These are phyloP conservation scores for Purpureocillium takamizusanense DNA, from an alignment of 2,329 filamentous ascomycete genomes.

Conservation along the genomic window DNA sequence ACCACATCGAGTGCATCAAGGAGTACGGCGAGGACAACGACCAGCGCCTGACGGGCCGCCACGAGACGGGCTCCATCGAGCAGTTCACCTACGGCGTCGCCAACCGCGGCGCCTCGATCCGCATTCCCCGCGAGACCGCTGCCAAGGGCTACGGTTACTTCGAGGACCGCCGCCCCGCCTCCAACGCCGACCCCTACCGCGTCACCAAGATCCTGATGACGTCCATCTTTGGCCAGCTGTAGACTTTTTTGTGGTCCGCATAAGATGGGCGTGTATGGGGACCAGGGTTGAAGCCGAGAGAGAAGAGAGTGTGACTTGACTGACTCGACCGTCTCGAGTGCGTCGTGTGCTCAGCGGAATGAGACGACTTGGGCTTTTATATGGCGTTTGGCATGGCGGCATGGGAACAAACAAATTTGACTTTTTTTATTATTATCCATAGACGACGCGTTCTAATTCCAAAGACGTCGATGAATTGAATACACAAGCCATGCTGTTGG, in stretches of 20 bases:
- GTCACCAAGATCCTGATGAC: constrained; percentile 72
- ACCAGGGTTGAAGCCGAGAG: too few species aligned
- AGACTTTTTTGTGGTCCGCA: too few species aligned
- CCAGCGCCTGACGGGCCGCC: constrained; percentile 79
- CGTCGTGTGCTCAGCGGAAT: too few species aligned
- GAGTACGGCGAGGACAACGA: constrained; percentile 97
- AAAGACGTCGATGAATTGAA: too few species aligned
- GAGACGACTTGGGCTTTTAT: not conserved
- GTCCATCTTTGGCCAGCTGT: constrained; percentile 40
- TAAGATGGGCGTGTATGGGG: too few species aligned
- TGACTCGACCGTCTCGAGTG: too few species aligned
- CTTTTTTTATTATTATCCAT: too few species aligned
- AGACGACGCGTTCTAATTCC: too few species aligned
- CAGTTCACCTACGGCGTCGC: constrained; percentile 90
- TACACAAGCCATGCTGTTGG: too few species aligned
- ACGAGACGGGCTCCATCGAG: constrained; percentile 93
- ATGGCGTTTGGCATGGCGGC: constrained; percentile 2
- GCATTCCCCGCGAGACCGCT: constrained; percentile 78
- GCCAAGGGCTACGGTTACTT: constrained; percentile 93
- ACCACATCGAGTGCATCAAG: constrained; percentile 77
- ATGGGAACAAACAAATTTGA: not conserved
- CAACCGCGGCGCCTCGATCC: constrained; percentile 89
- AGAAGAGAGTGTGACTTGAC: too few species aligned
- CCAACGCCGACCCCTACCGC: constrained; percentile 82
- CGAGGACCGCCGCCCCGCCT: constrained; percentile 74